These are phyloP conservation scores for Xylariaceae sp. DNA, from an alignment of 2,329 filamentous ascomycete genomes.

Conservation along the genomic window DNA sequence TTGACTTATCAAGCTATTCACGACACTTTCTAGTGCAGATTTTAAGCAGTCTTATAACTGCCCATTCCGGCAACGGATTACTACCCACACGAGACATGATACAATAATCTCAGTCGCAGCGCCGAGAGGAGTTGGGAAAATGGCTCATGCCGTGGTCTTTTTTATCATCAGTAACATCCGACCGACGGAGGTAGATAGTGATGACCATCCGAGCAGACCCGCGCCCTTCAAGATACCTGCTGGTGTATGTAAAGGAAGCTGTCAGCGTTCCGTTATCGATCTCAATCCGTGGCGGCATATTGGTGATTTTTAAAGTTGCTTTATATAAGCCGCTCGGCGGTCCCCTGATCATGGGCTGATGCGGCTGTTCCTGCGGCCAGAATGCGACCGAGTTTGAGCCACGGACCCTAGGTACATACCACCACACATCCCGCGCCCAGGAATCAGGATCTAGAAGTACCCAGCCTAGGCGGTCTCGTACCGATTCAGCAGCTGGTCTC, in stretches of 20 bases:
- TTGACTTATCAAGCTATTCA: neutral
- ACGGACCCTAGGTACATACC: neutral
- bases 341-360: slow-evolving; percentile 28
- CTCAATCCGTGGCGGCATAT: no score
- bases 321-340: slow-evolving; percentile 9
- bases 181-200: neutral
- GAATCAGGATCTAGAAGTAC: neutral
- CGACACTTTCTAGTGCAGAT: neutral
- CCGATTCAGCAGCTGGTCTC: neutral
- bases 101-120: neutral
- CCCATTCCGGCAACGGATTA: neutral
- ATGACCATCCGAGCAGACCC: no score
- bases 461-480: neutral
- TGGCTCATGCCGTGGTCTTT: neutral
- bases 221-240: neutral
- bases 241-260: no score
- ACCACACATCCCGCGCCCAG: neutral
- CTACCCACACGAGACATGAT: neutral
- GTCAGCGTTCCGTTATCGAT: no score
- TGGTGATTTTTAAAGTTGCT: neutral
- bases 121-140: neutral
- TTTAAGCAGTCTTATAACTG: neutral
- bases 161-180: neutral
- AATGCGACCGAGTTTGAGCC: slow-evolving; percentile 24
- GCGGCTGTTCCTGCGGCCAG: slow-evolving; percentile 28